phyloP scores from a whole-genome alignment of 192 early-diverging fungal species.

The Geranomyces michiganensis region DNA sequence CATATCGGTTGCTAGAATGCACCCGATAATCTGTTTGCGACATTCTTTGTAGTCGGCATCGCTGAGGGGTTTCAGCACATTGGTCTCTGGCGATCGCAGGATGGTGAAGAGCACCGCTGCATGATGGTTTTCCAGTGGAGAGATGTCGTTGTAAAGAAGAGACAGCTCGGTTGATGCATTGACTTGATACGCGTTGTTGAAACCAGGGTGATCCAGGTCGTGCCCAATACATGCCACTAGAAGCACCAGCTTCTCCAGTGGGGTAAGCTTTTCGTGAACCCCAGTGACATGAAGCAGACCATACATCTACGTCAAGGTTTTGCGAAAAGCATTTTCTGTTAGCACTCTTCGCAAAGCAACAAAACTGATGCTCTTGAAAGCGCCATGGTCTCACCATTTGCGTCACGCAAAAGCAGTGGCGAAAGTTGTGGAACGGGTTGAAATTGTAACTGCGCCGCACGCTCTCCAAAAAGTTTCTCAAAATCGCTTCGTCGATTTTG shows the following conservation, averaged over 20 bases:
- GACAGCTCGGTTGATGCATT: constrained; percentile 55
- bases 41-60: constrained; percentile 39
- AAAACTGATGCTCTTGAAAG: not conserved
- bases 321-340: not conserved
- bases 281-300: constrained; percentile 43
- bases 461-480: constrained; percentile 43
- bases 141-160: constrained; percentile 58
- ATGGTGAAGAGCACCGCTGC: constrained; percentile 54
- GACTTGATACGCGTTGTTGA: constrained; percentile 58
- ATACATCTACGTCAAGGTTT: constrained; percentile 43
- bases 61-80: constrained; percentile 40
- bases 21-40: constrained; percentile 52
- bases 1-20: constrained; percentile 62
- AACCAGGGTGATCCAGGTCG: constrained; percentile 53
- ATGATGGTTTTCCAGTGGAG: constrained; percentile 59
- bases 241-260: constrained; percentile 46
- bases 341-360: not conserved
- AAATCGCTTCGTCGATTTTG: constrained; percentile 41
- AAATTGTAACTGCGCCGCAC: constrained; percentile 47
- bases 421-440: constrained; percentile 60
- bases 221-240: constrained; percentile 41
- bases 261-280: constrained; percentile 40
- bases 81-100: constrained; percentile 40
- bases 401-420: constrained; percentile 57
- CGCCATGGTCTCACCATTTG: constrained; percentile 46